Evolutionary conservation across 805 yeast species (phyloP).

Genomic region (Yamadazyma sp.): DNA sequence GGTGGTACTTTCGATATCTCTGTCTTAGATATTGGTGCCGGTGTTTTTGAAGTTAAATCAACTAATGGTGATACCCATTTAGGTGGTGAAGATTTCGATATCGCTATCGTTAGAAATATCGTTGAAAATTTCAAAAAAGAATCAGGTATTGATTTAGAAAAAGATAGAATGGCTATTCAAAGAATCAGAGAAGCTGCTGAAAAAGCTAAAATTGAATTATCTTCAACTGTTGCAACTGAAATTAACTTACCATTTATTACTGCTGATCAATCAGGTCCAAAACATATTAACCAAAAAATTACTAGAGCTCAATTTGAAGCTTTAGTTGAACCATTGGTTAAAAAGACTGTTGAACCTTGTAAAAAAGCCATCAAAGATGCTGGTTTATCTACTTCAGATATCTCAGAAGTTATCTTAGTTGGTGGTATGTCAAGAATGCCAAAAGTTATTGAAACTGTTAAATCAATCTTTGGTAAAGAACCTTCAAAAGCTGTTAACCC

Average conservation of each 20-base stretch:
- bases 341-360: constrained; percentile 72
- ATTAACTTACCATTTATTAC: constrained; percentile 84
- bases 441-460: constrained; percentile 75
- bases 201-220: constrained; percentile 84
- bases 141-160: constrained; percentile 59
- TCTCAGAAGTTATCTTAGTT: constrained; percentile 79
- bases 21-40: constrained; percentile 92
- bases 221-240: constrained; percentile 67
- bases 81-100: constrained; percentile 93
- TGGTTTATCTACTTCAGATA: constrained; percentile 57
- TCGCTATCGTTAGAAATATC: constrained; percentile 78
- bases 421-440: constrained; percentile 96
- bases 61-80: constrained; percentile 95
- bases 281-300: constrained; percentile 70
- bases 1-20: constrained; percentile 99
- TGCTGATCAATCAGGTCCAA: constrained; percentile 80
- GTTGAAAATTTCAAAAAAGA: constrained; percentile 77
- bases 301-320: constrained; percentile 66
- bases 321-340: constrained; percentile 65
- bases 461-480: constrained; percentile 71
- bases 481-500: constrained; percentile 94
- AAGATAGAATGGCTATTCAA: constrained; percentile 76
- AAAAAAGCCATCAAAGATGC: constrained; percentile 84
- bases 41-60: constrained; percentile 96
- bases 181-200: constrained; percentile 86